These are phyloP conservation scores for Saccharum spontaneum DNA, from an alignment of 176 grass and related monocot species.

Conservation along the genomic window DNA sequence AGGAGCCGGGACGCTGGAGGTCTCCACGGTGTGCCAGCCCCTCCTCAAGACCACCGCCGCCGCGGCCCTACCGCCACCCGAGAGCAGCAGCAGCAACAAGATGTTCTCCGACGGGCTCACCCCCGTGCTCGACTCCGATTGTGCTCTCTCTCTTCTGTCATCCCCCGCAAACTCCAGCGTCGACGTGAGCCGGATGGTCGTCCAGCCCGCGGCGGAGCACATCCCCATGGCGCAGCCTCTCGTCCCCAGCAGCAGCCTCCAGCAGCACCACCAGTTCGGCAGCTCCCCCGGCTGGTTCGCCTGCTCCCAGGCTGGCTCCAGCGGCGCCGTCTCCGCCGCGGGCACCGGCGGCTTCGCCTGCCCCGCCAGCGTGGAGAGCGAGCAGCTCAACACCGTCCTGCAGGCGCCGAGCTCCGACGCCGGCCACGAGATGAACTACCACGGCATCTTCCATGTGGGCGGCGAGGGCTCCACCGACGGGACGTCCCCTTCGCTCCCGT, in stretches of 20 bases:
- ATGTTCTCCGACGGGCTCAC: slow-evolving; percentile 52
- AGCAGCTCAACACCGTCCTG: slow-evolving; percentile 42
- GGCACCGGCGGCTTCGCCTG: slow-evolving; percentile 38
- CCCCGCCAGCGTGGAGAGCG: slow-evolving; percentile 36
- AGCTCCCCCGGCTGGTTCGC: slow-evolving; percentile 36
- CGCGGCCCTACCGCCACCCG: slow-evolving; percentile 7
- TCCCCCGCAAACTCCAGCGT: slow-evolving; percentile 58
- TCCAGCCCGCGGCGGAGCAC: slow-evolving; percentile 36
- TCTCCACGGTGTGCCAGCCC: slow-evolving; percentile 39
- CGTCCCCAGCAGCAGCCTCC: slow-evolving; percentile 35
- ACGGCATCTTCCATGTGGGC: slow-evolving; percentile 62
- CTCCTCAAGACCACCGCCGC: slow-evolving; percentile 35
- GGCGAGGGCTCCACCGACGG: slow-evolving; percentile 60
- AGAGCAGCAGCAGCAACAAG: slow-evolving; percentile 69
- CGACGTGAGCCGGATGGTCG: slow-evolving; percentile 46
- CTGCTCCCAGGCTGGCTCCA: slow-evolving; percentile 46
- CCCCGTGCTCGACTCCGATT: slow-evolving; percentile 57
- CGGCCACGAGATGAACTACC: slow-evolving; percentile 53
- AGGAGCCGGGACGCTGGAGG: not conserved
- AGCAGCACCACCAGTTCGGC: slow-evolving; percentile 27
- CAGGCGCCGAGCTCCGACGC: slow-evolving; percentile 28
- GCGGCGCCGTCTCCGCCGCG: not conserved
- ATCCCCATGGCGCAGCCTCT: slow-evolving; percentile 49
- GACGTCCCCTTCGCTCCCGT: slow-evolving; percentile 52
- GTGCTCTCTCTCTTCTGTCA: slow-evolving; percentile 98